A percentile compares a stretch with the other conserved stretches of the same genome.
phyloP scores from a whole-genome alignment of 495 filamentous ascomycete genomes.

The Penicillium herquei region DNA sequence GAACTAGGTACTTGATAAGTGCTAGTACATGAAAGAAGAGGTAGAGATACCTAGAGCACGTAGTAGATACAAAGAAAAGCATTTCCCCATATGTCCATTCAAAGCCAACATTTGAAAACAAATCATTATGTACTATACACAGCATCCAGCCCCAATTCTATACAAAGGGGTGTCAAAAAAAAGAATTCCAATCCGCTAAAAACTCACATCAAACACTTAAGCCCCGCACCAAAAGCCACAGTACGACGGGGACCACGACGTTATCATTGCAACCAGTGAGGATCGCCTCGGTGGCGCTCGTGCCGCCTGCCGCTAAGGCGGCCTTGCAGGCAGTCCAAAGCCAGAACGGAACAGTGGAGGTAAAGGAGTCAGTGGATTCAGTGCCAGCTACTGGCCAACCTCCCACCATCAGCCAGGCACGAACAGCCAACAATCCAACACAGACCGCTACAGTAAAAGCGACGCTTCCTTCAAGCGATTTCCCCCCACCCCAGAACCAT shows the following conservation, averaged over 20 bases:
- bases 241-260: conserved; percentile 90
- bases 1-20: too few relatives aligned
- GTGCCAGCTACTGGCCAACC: conserved; percentile 56
- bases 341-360: conserved; percentile 31
- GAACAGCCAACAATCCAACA: conserved; percentile 66
- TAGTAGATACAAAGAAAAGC: too few relatives aligned
- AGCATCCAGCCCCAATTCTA: conserved; percentile 2
- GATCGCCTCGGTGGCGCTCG: conserved; percentile 91
- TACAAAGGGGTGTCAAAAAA: background rate
- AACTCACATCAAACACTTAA: conserved; percentile 58
- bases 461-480: conserved; percentile 86
- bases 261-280: conserved; percentile 98
- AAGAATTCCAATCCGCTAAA: background rate
- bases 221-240: conserved; percentile 86
- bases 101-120: background rate
- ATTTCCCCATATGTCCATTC: too few relatives aligned
- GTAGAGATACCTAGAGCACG: too few relatives aligned
- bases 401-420: conserved; percentile 71
- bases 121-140: background rate
- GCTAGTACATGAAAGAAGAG: too few relatives aligned
- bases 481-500: conserved; percentile 97
- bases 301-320: conserved; percentile 67
- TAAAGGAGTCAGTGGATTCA: conserved; percentile 17
- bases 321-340: conserved; percentile 53
- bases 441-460: conserved; percentile 84